Conservation (phyloP, 306 rosid genomes). For the Quillaja saponaria region DNA sequence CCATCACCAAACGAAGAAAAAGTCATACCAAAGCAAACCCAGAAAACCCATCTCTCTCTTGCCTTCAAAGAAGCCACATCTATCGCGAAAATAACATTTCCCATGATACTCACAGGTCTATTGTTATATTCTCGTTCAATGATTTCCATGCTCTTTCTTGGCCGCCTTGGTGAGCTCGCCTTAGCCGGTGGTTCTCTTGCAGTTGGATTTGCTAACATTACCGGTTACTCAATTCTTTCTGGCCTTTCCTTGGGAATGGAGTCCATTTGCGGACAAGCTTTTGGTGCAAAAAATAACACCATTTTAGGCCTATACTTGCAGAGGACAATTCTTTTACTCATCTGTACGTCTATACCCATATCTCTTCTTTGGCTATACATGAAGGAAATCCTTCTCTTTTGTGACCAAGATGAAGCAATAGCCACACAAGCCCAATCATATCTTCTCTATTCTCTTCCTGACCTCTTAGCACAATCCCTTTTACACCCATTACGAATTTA, state of each 20-base stretch:
- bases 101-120: conserved; percentile 81
- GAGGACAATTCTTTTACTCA: conserved; percentile 62
- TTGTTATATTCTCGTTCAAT: conserved; percentile 77
- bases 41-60: conserved; percentile 34
- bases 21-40: neutral
- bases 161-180: conserved; percentile 72
- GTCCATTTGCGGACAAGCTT: conserved; percentile 88
- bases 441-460: conserved; percentile 82
- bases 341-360: conserved; percentile 65
- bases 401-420: conserved; percentile 69
- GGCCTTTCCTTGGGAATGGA: conserved; percentile 96
- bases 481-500: conserved; percentile 85
- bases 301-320: conserved; percentile 79
- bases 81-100: conserved; percentile 61
- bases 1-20: conserved; percentile 15
- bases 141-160: conserved; percentile 91
- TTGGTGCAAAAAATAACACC: conserved; percentile 63
- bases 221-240: conserved; percentile 86
- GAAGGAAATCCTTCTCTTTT: conserved; percentile 59
- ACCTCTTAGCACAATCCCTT: conserved; percentile 78
- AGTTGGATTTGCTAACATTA: conserved; percentile 81
- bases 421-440: conserved; percentile 70
- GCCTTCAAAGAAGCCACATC: conserved; percentile 46
- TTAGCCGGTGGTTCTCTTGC: conserved; percentile 92
- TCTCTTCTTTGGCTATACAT: conserved; percentile 75